These are phyloP conservation scores for Suhomyces pyralidae DNA, from an alignment of 805 yeast species.

Conservation along the genomic window DNA sequence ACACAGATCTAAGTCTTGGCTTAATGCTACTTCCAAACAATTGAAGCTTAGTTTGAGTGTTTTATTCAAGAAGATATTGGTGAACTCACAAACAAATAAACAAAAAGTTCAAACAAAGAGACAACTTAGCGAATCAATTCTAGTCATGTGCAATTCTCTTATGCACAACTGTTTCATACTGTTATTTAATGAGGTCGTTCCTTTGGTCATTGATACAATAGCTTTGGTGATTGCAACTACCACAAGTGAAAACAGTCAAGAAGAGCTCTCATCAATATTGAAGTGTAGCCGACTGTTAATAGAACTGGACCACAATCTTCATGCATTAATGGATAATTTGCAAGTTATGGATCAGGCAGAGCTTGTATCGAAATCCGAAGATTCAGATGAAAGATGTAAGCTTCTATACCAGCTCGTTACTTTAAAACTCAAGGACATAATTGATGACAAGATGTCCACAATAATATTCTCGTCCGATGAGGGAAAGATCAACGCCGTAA, in stretches of 20 bases:
- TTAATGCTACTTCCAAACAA: conserved; percentile 36
- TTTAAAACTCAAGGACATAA: conserved; percentile 25
- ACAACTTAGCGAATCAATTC: conserved; percentile 19
- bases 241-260: conserved; percentile 2
- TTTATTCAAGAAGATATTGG: conserved; percentile 28
- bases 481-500: conserved; percentile 25
- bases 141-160: conserved; percentile 21
- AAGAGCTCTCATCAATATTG: not conserved
- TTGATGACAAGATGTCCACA: conserved; percentile 22
- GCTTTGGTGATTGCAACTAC: conserved; percentile 16
- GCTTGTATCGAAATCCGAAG: not conserved
- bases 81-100: conserved; percentile 15
- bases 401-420: conserved; percentile 9
- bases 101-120: conserved; percentile 22
- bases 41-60: conserved; percentile 31
- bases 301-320: not conserved
- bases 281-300: not conserved
- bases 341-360: not conserved
- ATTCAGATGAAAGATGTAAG: conserved; percentile 6
- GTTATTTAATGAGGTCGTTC: conserved; percentile 28
- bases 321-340: not conserved
- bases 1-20: conserved; percentile 30
- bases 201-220: conserved; percentile 29
- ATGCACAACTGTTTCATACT: conserved; percentile 27
- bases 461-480: conserved; percentile 30